Percentiles rank a stretch among this genome's conserved stretches.
These are phyloP conservation scores for Lithospermum erythrorhizon DNA, from an alignment of 257 asterid species.

Conservation along the genomic window DNA sequence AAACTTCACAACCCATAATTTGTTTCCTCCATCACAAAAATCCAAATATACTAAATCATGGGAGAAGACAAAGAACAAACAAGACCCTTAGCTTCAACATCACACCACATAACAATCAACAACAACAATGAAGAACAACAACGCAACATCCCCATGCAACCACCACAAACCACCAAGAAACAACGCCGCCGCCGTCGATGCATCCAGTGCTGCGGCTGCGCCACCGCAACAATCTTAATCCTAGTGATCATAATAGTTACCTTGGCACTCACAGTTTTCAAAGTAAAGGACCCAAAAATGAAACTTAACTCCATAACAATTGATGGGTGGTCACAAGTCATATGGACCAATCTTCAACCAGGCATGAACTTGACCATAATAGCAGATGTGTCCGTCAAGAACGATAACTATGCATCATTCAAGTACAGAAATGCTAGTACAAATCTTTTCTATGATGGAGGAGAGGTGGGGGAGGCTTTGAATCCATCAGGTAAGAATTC, in stretches of 20 bases:
- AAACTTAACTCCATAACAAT: slow-evolving; percentile 11
- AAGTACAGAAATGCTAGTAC: slow-evolving; percentile 8
- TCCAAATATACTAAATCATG: no score
- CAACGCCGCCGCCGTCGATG: slow-evolving; percentile 18
- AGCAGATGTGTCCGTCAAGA: slow-evolving; percentile 21
- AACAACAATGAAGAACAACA: no score
- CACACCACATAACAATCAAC: no score
- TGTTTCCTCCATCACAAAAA: no score
- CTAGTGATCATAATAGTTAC: slow-evolving; percentile 9
- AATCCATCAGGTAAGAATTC: no score
- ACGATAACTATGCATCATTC: slow-evolving; percentile 25
- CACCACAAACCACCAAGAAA: neutral
- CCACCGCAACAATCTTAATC: slow-evolving; percentile 9
- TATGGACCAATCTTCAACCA: slow-evolving; percentile 7
- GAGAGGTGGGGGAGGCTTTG: no score
- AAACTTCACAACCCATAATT: no score
- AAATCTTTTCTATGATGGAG: no score
- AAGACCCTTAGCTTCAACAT: no score
- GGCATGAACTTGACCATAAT: slow-evolving; percentile 11
- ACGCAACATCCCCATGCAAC: neutral
- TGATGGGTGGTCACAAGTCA: slow-evolving; percentile 15
- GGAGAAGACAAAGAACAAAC: no score
- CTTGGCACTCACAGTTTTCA: slow-evolving; percentile 21
- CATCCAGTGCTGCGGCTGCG: slow-evolving; percentile 25
- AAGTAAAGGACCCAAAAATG: slow-evolving; percentile 18